These are phyloP conservation scores for Rhodotorula sp. DNA, from an alignment of 1,284 basidiomycete species.

Conservation along the genomic window DNA sequence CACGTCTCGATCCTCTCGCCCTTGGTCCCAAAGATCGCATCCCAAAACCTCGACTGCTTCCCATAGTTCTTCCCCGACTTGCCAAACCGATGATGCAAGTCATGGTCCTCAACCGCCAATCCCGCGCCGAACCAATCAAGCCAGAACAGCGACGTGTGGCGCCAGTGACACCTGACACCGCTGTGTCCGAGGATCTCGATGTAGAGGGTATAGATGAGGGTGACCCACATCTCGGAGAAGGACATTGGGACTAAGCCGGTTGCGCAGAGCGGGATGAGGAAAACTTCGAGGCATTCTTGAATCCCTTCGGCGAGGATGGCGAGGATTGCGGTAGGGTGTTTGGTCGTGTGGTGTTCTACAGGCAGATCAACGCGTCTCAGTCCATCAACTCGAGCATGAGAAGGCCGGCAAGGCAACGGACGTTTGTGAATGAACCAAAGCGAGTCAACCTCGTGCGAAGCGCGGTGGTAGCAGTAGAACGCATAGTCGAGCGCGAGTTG, in stretches of 20 bases:
- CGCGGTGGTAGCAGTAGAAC: constrained; percentile 30
- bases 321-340: constrained; percentile 14
- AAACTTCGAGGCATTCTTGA: constrained; percentile 33
- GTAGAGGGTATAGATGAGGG: constrained; percentile 25
- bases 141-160: constrained; percentile 37
- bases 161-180: constrained; percentile 43
- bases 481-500: constrained; percentile 29
- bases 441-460: constrained; percentile 26
- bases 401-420: background rate
- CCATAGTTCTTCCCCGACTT: constrained; percentile 40
- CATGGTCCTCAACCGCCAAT: constrained; percentile 45
- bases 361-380: no score
- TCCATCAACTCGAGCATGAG: no score
- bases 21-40: constrained; percentile 44
- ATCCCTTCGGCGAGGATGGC: constrained; percentile 26
- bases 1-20: constrained; percentile 42
- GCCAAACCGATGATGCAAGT: constrained; percentile 48
- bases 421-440: constrained; percentile 26
- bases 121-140: constrained; percentile 42
- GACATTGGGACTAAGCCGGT: constrained; percentile 21
- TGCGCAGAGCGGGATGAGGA: constrained; percentile 23
- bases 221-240: constrained; percentile 29
- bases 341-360: constrained; percentile 16
- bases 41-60: constrained; percentile 47
- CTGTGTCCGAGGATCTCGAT: constrained; percentile 31